Conservation (phyloP, 208 protist species). For the Phytomonas sp. region DNA sequence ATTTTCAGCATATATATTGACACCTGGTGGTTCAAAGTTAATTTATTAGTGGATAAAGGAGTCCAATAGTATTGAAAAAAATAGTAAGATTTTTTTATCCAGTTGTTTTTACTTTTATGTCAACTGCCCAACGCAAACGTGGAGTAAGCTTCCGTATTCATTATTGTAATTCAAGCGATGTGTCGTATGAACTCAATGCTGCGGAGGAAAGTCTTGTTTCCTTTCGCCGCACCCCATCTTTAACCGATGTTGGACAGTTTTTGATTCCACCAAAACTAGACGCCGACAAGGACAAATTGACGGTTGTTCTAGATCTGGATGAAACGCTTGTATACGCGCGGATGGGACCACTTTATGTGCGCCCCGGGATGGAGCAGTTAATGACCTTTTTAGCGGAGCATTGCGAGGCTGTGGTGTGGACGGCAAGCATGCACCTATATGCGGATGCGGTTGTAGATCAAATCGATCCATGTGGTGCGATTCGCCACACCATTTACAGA, state of each 20-base stretch:
- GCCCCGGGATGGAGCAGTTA: conserved; percentile 71
- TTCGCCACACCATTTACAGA: conserved; percentile 73
- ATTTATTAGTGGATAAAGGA: background rate
- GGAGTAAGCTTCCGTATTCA: conserved; percentile 38
- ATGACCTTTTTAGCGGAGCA: conserved; percentile 64
- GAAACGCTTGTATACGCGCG: conserved; percentile 88
- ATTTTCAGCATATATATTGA: background rate
- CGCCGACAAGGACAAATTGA: conserved; percentile 40
- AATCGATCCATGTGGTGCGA: conserved; percentile 55
- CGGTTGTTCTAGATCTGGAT: conserved; percentile 88
- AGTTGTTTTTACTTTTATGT: conserved; percentile 1
- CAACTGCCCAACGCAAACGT: conserved; percentile 32
- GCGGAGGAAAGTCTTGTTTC: conserved; percentile 10
- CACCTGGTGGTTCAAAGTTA: background rate
- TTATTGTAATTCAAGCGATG: conserved; percentile 18
- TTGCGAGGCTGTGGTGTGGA: conserved; percentile 87
- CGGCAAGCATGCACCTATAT: conserved; percentile 69
- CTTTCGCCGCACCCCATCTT: conserved; percentile 33
- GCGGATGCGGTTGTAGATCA: conserved; percentile 79
- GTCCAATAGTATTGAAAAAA: conserved; percentile 1
- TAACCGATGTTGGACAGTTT: conserved; percentile 17
- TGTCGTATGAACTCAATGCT: conserved; percentile 12
- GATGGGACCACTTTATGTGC: conserved; percentile 81
- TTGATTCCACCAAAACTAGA: conserved; percentile 61
- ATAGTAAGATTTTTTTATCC: conserved; percentile 5